A percentile compares a stretch with the other conserved stretches of the same genome.
Evolutionary conservation across 495 filamentous ascomycete species (phyloP).

Genomic region (Aspergillus ostianus): DNA sequence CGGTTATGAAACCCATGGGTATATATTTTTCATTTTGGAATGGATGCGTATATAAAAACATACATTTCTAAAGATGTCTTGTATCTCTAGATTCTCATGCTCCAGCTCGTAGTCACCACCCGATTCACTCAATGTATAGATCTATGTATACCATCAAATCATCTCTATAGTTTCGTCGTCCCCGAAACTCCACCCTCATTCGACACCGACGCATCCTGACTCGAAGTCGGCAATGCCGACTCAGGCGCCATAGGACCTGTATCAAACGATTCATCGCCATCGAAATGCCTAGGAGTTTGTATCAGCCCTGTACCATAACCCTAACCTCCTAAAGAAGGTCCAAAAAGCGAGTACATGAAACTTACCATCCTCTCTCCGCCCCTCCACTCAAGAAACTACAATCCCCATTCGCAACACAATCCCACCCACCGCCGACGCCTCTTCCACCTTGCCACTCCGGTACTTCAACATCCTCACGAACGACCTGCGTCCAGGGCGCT

Average conservation of each 20-base stretch:
- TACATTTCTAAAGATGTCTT: neutral
- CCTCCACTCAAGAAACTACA: constrained; percentile 75
- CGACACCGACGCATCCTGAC: constrained; percentile 8
- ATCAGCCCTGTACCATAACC: neutral
- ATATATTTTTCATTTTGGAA: too few species aligned
- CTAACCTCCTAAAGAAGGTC: too few species aligned
- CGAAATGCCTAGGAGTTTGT: constrained; percentile 66
- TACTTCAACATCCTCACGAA: constrained; percentile 34
- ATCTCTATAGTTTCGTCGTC: neutral
- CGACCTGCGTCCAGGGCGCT: constrained; percentile 27
- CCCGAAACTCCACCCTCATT: constrained; percentile 13
- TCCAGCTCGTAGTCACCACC: too few species aligned
- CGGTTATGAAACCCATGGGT: neutral
- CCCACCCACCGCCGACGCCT: constrained; percentile 81
- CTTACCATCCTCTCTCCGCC: constrained; percentile 87
- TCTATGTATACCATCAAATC: neutral
- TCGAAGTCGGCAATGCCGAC: constrained; percentile 12
- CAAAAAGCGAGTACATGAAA: constrained; percentile 23
- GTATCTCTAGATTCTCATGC: neutral
- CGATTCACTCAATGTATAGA: neutral
- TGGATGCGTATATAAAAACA: neutral
- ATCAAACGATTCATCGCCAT: constrained; percentile 70
- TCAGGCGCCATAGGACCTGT: constrained; percentile 39
- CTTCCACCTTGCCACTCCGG: constrained; percentile 60
- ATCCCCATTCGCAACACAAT: constrained; percentile 74